Evolutionary conservation across 257 asterid species (phyloP).

Genomic region (Anisodus tanguticus): DNA sequence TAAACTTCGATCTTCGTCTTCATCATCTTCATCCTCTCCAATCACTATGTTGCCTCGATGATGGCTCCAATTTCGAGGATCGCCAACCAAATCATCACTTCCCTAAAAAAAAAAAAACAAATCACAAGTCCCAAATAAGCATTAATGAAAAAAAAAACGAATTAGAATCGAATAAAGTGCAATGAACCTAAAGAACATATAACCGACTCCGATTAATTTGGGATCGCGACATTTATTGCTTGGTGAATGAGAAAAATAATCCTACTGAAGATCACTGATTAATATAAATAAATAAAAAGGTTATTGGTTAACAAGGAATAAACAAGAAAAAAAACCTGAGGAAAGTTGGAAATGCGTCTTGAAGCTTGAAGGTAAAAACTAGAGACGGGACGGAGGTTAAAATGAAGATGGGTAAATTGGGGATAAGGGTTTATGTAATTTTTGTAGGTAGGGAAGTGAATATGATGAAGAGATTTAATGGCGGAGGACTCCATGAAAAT

Average conservation of each 20-base stretch:
- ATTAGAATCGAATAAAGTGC: not conserved
- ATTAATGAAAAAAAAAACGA: not conserved
- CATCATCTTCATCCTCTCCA: constrained; percentile 71
- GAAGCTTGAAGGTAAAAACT: constrained; percentile 25
- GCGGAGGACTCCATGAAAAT: not conserved
- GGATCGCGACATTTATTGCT: no score
- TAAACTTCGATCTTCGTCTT: constrained; percentile 84
- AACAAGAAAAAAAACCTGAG: constrained; percentile 33
- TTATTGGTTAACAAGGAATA: not conserved
- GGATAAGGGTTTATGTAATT: not conserved
- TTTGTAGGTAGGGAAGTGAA: not conserved
- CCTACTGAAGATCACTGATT: not conserved
- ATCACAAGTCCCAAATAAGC: not conserved
- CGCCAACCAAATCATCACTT: constrained; percentile 40
- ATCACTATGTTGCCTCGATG: constrained; percentile 51
- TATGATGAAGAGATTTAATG: not conserved
- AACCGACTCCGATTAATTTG: not conserved
- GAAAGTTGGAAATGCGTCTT: constrained; percentile 36
- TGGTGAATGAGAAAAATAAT: no score
- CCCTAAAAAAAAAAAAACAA: constrained; percentile 42
- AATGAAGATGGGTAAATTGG: not conserved
- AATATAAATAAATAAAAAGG: not conserved
- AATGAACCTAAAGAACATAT: not conserved
- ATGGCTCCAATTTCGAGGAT: constrained; percentile 54
- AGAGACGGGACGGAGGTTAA: not conserved